Evolutionary conservation across 1,139 yeast genomes (phyloP), one percentile per base, ranked within the genome.

Genomic region (Pneumocystis sp.): DNA sequence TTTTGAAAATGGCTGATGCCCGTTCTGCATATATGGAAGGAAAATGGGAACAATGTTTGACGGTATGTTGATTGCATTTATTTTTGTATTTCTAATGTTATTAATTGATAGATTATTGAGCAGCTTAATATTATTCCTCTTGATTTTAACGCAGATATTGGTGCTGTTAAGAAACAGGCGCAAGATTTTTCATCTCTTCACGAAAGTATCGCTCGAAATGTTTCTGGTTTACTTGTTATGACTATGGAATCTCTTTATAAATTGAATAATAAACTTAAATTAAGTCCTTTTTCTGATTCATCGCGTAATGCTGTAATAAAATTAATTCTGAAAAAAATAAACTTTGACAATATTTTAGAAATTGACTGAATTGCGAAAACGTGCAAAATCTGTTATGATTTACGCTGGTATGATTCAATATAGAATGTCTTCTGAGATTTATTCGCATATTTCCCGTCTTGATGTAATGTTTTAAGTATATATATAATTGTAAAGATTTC

Each of bases 391-490:
- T 74, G 87, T 96, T 75, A 89, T 91, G 89, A 83, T 91, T 2
- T 95, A 87, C 74, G 96, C 97, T 15, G 97, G 97, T 66, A 87
- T 93, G 86, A 87, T 93, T 59, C 96, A 90, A 76, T 91, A 89
- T 76, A 85, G 88, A 73, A 89, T 93, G 96, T 96, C 97, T 4
- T 81, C 95, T 68, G 97, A 91, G 72, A 63, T 67, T 12, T 64
- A 63, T 31, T 68, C 65, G 8, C 65, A 65, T 12, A 63, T 68
- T 31, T 68, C 65, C 44, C 62, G 68, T 45, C 63, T 68, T 64
- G 68, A 68, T 60, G 65, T 64, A 25, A 63, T 61, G 66, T 59
- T 59, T 42, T 59, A 42, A 59, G 1, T 39, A 39, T 25, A 59
- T 42, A 10, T 42, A 21, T 37, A 10, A 39, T 10, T 31, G 21